Evolutionary conservation across 345 rosid species (phyloP).

Genomic region (Nasturtium officinale): DNA sequence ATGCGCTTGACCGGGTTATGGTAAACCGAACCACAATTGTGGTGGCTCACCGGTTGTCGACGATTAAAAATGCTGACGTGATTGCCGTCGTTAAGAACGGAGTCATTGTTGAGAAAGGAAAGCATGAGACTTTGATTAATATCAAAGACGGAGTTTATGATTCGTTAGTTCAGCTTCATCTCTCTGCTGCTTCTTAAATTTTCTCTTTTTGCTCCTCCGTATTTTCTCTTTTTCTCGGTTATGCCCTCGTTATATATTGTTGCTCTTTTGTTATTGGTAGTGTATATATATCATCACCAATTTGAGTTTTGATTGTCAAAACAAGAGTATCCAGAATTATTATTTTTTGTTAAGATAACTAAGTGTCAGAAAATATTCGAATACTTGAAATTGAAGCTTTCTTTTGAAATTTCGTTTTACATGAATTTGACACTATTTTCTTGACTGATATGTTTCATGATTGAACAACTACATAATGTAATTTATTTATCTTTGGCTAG

Average conservation of each 20-base stretch:
- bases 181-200: slow-evolving; percentile 38
- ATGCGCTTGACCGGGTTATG: slow-evolving; percentile 62
- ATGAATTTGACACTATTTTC: not conserved
- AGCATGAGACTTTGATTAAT: slow-evolving; percentile 55
- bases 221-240: not conserved
- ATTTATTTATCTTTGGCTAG: not conserved
- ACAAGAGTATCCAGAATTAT: not conserved
- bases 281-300: not conserved
- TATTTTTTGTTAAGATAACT: no score
- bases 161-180: slow-evolving; percentile 64
- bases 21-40: slow-evolving; percentile 63
- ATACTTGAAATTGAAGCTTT: not conserved
- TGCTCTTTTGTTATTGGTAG: not conserved
- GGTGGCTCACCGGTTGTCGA: slow-evolving; percentile 69
- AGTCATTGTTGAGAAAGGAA: slow-evolving; percentile 64
- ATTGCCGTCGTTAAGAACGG: slow-evolving; percentile 69
- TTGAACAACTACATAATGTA: not conserved
- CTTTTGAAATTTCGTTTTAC: not conserved
- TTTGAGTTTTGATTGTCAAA: slow-evolving; percentile 9
- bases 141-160: slow-evolving; percentile 59
- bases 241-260: not conserved
- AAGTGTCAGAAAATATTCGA: not conserved
- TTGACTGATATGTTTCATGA: not conserved
- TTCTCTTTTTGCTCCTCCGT: not conserved
- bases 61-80: slow-evolving; percentile 63